Evolutionary conservation across 495 filamentous ascomycete species (phyloP).

Genomic region (Xylaria flabelliformis): DNA sequence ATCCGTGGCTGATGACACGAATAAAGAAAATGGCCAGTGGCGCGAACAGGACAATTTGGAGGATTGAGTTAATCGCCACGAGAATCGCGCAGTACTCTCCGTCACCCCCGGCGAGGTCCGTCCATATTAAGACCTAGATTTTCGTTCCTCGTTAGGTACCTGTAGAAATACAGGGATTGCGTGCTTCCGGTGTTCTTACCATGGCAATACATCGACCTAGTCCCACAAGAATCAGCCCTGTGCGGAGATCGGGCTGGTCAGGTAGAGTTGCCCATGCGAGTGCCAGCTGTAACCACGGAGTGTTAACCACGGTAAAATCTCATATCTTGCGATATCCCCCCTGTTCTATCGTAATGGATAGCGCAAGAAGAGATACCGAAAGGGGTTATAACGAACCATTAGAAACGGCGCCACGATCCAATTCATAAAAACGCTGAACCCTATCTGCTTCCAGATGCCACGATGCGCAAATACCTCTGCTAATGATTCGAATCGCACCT

Average conservation of each 20-base stretch:
- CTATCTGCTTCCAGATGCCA: slow-evolving; percentile 78
- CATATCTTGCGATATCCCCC: background rate
- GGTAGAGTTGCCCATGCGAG: slow-evolving; percentile 86
- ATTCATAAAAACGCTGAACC: slow-evolving; percentile 79
- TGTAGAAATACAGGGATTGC: background rate
- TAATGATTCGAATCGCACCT: slow-evolving; percentile 83
- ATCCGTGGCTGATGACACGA: slow-evolving; percentile 64
- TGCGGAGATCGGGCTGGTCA: slow-evolving; percentile 69
- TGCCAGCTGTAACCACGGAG: slow-evolving; percentile 55
- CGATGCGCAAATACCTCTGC: slow-evolving; percentile 69
- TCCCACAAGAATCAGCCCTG: slow-evolving; percentile 79
- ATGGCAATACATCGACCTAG: slow-evolving; percentile 84
- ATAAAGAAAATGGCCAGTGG: slow-evolving; percentile 83
- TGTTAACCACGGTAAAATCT: background rate
- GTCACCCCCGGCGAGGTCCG: slow-evolving; percentile 76
- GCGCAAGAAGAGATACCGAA: background rate
- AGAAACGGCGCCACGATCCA: slow-evolving; percentile 91
- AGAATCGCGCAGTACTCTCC: slow-evolving; percentile 88
- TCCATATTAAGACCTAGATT: slow-evolving; percentile 76
- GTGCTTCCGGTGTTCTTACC: slow-evolving; percentile 53
- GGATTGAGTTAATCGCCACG: slow-evolving; percentile 83
- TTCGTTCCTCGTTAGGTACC: slow-evolving; percentile 19
- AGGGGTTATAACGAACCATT: slow-evolving; percentile 66
- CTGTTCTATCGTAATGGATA: background rate
- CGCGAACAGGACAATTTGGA: slow-evolving; percentile 88